Percentiles rank a stretch among this genome's conserved stretches.
These are phyloP conservation scores for Penicillium chermesinum DNA, from an alignment of 495 filamentous ascomycete species.

Conservation along the genomic window DNA sequence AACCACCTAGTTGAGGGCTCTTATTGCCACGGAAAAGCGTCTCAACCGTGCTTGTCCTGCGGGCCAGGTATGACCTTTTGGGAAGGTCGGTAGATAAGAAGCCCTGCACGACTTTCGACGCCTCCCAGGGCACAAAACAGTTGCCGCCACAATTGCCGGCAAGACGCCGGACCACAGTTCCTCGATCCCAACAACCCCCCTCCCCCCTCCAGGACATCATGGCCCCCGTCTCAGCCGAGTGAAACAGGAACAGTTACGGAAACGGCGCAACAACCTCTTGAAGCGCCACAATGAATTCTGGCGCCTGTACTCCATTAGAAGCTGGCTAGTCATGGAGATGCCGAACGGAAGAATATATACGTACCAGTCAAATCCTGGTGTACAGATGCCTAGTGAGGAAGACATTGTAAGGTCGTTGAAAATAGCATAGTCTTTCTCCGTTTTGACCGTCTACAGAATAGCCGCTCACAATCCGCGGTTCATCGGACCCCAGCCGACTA, in stretches of 20 bases:
- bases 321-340: constrained; percentile 12
- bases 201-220: neutral
- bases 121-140: neutral
- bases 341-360: constrained; percentile 13
- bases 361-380: constrained; percentile 8
- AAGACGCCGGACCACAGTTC: neutral
- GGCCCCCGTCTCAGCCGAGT: neutral
- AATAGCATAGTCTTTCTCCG: neutral
- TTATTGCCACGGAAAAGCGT: too few species aligned
- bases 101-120: too few species aligned
- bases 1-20: too few species aligned
- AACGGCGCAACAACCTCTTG: constrained; percentile 14
- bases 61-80: too few species aligned
- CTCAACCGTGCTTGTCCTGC: too few species aligned
- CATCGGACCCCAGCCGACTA: constrained; percentile 39
- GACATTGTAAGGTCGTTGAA: constrained; percentile 1
- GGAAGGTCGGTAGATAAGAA: too few species aligned
- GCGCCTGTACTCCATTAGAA: constrained; percentile 9
- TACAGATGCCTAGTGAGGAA: constrained; percentile 1
- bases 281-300: constrained; percentile 11
- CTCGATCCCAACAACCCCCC: too few species aligned
- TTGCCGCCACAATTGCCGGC: neutral
- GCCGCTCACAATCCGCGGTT: neutral
- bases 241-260: constrained; percentile 13
- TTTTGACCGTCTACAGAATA: neutral